Evolutionary conservation across 164 flowering plant species (phyloP).

Genomic region (Houttuynia cordata): DNA sequence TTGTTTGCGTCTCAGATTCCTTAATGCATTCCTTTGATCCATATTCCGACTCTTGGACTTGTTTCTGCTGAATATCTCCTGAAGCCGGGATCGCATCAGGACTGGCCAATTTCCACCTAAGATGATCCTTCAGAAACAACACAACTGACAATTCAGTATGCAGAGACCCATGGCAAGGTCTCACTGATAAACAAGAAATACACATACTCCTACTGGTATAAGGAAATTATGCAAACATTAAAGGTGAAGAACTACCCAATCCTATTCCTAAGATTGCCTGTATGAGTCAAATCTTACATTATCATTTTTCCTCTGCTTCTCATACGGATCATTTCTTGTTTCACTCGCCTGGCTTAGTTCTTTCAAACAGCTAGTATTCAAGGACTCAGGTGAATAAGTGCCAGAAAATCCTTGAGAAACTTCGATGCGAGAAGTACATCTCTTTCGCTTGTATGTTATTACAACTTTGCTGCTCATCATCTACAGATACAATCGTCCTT

Average conservation of each 20-base stretch:
- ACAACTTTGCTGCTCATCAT: conserved; percentile 8
- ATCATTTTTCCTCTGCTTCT: not conserved
- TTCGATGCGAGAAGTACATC: not conserved
- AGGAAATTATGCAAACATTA: not conserved
- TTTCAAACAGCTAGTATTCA: not conserved
- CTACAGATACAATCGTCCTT: not conserved
- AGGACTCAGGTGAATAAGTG: not conserved
- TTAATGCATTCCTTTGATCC: not conserved
- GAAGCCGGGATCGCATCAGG: not conserved
- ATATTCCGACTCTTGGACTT: conserved; percentile 4
- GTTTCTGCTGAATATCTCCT: conserved; percentile 1
- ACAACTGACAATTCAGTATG: not conserved
- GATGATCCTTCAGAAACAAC: not conserved
- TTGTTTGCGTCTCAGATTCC: not conserved
- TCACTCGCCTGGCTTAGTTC: not conserved
- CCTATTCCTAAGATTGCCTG: not conserved
- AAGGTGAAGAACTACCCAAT: not conserved
- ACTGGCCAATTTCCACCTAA: not conserved
- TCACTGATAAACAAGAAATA: too few species aligned
- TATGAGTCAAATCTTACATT: not conserved
- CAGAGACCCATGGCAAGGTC: not conserved
- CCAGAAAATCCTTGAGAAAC: not conserved
- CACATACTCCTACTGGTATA: not conserved
- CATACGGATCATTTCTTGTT: not conserved
- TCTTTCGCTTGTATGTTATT: conserved; percentile 7